These are phyloP conservation scores for Choiromyces venosus DNA, from an alignment of 495 filamentous ascomycete genomes.

Conservation along the genomic window DNA sequence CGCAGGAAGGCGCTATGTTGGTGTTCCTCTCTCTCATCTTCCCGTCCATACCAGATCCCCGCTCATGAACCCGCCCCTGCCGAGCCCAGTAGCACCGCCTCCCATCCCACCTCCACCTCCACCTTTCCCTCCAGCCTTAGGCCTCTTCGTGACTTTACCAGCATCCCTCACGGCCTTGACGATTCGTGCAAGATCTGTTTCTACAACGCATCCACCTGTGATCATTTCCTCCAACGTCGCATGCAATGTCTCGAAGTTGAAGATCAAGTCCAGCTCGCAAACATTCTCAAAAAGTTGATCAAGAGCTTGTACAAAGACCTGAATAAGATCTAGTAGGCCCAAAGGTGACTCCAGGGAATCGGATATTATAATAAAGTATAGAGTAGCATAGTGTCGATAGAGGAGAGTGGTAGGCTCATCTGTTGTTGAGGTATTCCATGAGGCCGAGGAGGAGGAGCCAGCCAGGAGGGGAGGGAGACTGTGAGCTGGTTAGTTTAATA, in stretches of 20 bases:
- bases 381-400: slow-evolving; percentile 95
- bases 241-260: slow-evolving; percentile 97
- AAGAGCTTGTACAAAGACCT: slow-evolving; percentile 93
- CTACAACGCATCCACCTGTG: slow-evolving; percentile 89
- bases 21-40: slow-evolving; percentile 41
- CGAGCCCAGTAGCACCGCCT: slow-evolving; percentile 38
- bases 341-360: slow-evolving; percentile 97
- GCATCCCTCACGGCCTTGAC: slow-evolving; percentile 76
- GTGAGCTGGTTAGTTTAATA: slow-evolving; percentile 41
- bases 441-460: slow-evolving; percentile 54
- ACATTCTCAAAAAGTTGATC: slow-evolving; percentile 97
- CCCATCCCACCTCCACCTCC: slow-evolving; percentile 34
- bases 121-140: slow-evolving; percentile 49
- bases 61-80: slow-evolving; percentile 46
- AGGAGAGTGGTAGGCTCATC: slow-evolving; percentile 93
- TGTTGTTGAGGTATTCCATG: slow-evolving; percentile 56
- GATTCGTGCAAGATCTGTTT: slow-evolving; percentile 82
- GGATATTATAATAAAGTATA: slow-evolving; percentile 96
- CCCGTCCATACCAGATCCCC: slow-evolving; percentile 57
- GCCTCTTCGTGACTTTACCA: slow-evolving; percentile 69
- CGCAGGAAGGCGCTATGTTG: background rate
- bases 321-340: slow-evolving; percentile 90
- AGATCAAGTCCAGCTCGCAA: slow-evolving; percentile 95
- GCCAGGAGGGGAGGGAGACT: slow-evolving; percentile 62
- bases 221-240: slow-evolving; percentile 90